Evolutionary conservation across 176 grass and related monocot species (phyloP), one percentile per base, ranked within the genome.

Genomic region (Calamus simplicifolius): DNA sequence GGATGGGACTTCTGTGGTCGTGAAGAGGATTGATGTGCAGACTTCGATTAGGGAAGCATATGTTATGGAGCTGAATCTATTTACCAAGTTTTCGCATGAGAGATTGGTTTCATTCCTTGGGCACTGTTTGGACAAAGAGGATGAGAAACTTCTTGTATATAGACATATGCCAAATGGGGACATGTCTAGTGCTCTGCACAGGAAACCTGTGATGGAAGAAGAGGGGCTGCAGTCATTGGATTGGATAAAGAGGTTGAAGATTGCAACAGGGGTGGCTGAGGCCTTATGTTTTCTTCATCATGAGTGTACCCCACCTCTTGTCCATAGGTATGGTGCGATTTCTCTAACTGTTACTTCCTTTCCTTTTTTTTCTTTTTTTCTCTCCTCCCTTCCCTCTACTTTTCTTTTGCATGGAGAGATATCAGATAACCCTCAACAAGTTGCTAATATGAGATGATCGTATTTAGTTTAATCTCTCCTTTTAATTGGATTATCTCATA

Each of bases 221-320:
- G 80, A 76, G 5, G 87, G 78, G 5, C 61, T 82, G 66, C 67
- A 18, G 15, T 85, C 93, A 4, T 75, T 97, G 66, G 93, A 97
- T 67, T 97, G 93, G 93, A 97, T 97, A 82, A 97, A 84, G 17
- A 82, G 93, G 69, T 63, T 97, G 62, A 97, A 97, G 69, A 83
- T 97, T 27, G 93, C 93, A 15, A 82, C 48, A 48, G 93, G 87
- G 21, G 48, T 88, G 16, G 81, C 81, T 17, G 87, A 97, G 73
- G 93, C 84, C 8, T 62, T 97, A 56, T 91, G 93, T 66, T 91
- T 91, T 77, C 82, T 97, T 69, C 93, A 97, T 50, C 66, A 97
- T 3, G 84, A 85, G 51, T 88, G 81, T 56, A 80, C 59, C 52
- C 87, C 93, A 25, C 81, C 93, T 16, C 64, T 97, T 67, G 84